Percentiles rank a stretch among this genome's conserved stretches.
These are phyloP conservation scores for Oidium heveae DNA, from an alignment of 2,329 filamentous ascomycete genomes.

Conservation along the genomic window DNA sequence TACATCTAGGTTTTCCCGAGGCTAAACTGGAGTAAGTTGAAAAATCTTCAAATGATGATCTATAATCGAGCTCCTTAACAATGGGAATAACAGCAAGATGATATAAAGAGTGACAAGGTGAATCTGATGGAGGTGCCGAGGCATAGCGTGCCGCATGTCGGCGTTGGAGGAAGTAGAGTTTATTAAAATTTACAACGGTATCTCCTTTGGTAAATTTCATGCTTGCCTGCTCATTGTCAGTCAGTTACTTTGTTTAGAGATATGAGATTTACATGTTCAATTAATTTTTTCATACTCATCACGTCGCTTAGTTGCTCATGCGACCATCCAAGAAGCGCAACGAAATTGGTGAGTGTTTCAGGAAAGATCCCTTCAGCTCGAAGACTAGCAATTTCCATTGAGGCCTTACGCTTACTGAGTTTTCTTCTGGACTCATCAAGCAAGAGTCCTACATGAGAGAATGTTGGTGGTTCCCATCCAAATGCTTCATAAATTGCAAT, in stretches of 20 bases:
- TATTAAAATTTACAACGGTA: slow-evolving; percentile 55
- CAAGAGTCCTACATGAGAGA: slow-evolving; percentile 58
- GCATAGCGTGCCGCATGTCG: slow-evolving; percentile 23
- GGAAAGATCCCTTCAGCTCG: slow-evolving; percentile 34
- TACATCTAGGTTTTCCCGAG: slow-evolving; percentile 14
- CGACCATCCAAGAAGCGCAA: slow-evolving; percentile 65
- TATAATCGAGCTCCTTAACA: slow-evolving; percentile 5
- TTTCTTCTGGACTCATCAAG: slow-evolving; percentile 45
- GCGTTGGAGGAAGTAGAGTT: slow-evolving; percentile 57
- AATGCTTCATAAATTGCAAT: slow-evolving; percentile 53
- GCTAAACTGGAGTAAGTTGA: slow-evolving; percentile 8
- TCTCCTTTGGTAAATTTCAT: slow-evolving; percentile 82
- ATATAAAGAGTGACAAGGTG: slow-evolving; percentile 8
- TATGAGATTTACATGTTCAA: slow-evolving; percentile 34
- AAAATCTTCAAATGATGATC: not conserved
- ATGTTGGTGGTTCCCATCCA: slow-evolving; percentile 45
- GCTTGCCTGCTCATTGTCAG: slow-evolving; percentile 31
- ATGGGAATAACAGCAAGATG: slow-evolving; percentile 11
- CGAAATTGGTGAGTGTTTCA: slow-evolving; percentile 51
- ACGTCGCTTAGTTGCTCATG: slow-evolving; percentile 42
- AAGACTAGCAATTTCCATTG: slow-evolving; percentile 32
- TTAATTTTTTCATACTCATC: slow-evolving; percentile 44
- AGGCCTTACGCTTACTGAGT: slow-evolving; percentile 61
- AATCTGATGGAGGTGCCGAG: slow-evolving; percentile 1
- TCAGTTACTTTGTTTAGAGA: too few relatives aligned